A percentile compares a stretch with the other conserved stretches of the same genome.
Conservation (phyloP, 2,329 filamentous ascomycete species). For the Pyrenophora graminea region DNA sequence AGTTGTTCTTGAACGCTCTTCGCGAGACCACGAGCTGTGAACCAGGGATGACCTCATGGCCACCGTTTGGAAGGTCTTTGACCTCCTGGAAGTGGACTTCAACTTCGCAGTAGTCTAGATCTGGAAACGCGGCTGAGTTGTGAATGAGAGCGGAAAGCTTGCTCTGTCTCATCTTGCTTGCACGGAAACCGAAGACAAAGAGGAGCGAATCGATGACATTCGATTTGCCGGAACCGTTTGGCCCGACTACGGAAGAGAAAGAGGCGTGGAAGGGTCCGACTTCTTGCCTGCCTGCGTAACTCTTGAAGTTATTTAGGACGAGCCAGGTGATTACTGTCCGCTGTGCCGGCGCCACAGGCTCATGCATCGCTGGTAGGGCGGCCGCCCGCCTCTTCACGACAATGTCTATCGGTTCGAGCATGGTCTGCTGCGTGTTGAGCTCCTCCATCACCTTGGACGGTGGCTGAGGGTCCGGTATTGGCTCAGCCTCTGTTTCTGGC, state of each 20-base stretch:
- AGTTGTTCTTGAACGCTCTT: constrained; percentile 95
- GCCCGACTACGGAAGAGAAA: constrained; percentile 96
- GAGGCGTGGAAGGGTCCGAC: constrained; percentile 96
- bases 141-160: constrained; percentile 98
- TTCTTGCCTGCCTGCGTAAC: constrained; percentile 92
- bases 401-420: constrained; percentile 90
- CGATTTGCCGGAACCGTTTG: constrained; percentile 97
- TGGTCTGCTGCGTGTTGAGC: constrained; percentile 74
- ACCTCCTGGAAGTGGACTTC: constrained; percentile 97
- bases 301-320: constrained; percentile 96
- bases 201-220: constrained; percentile 98
- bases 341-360: constrained; percentile 76
- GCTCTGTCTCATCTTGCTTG: constrained; percentile 98
- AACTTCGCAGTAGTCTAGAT: constrained; percentile 90
- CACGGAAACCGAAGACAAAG: constrained; percentile 98
- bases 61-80: constrained; percentile 79
- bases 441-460: constrained; percentile 60
- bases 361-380: constrained; percentile 64
- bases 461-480: constrained; percentile 47
- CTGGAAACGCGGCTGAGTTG: constrained; percentile 85
- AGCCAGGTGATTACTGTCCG: constrained; percentile 93
- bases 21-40: constrained; percentile 87
- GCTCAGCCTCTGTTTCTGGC: constrained; percentile 30
- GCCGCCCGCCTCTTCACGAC: constrained; percentile 81
- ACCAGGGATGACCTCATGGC: constrained; percentile 76